Percentiles rank a stretch among this genome's conserved stretches.
Conservation (phyloP, 1,284 basidiomycete species). For the Naganishia liquefaciens region DNA sequence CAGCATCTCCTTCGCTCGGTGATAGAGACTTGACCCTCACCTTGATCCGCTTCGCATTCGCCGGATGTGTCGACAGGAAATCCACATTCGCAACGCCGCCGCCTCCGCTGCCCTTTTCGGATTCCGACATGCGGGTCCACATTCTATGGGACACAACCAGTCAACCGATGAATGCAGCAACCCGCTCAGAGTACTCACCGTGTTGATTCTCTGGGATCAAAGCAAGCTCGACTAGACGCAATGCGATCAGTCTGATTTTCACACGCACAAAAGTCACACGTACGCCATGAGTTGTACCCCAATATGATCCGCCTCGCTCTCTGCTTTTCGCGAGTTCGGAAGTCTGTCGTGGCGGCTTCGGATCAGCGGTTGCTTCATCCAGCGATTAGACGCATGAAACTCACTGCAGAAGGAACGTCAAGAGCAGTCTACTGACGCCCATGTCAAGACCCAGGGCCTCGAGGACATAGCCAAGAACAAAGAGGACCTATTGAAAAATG, state of each 20-base stretch:
- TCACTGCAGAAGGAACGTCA: constrained; percentile 63
- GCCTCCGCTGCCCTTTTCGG: constrained; percentile 54
- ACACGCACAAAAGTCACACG: constrained; percentile 27
- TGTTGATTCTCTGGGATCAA: constrained; percentile 71
- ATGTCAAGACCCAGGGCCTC: constrained; percentile 64
- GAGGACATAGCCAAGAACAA: constrained; percentile 60
- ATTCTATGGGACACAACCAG: constrained; percentile 59
- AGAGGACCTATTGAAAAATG: constrained; percentile 56
- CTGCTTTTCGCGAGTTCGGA: constrained; percentile 79
- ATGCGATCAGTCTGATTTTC: constrained; percentile 35
- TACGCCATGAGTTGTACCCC: constrained; percentile 69
- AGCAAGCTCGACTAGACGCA: constrained; percentile 63
- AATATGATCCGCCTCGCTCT: constrained; percentile 79
- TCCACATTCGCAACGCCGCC: constrained; percentile 43
- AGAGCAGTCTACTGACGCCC: constrained; percentile 55
- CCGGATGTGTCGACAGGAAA: constrained; percentile 68
- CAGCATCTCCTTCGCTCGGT: neutral
- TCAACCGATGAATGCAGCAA: no score
- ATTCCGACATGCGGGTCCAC: constrained; percentile 64
- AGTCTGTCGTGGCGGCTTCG: constrained; percentile 53
- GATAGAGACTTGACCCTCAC: constrained; percentile 52
- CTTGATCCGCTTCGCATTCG: constrained; percentile 67
- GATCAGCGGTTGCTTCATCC: neutral
- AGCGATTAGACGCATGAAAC: constrained; percentile 28
- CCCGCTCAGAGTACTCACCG: constrained; percentile 55